Evolutionary conservation across 2,329 filamentous ascomycete genomes (phyloP).

Genomic region (Cladosporium sp.): DNA sequence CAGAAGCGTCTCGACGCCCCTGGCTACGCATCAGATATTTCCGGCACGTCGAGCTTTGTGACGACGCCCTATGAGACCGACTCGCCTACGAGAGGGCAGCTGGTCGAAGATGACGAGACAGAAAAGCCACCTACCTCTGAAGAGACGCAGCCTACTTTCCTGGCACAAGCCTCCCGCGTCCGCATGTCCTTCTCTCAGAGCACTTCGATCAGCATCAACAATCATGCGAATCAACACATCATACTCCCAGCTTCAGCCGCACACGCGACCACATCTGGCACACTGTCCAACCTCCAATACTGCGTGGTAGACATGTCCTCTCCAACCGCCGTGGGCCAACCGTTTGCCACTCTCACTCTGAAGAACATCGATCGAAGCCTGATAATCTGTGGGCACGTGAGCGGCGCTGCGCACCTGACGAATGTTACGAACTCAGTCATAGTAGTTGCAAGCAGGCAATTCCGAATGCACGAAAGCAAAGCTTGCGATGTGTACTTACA

Average conservation of each 20-base stretch:
- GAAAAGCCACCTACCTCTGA: constrained; percentile 31
- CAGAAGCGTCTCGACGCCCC: constrained; percentile 38
- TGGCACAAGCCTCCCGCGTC: constrained; percentile 20
- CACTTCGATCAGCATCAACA: constrained; percentile 57
- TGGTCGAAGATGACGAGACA: constrained; percentile 14
- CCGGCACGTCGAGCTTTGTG: constrained; percentile 39
- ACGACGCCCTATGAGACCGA: constrained; percentile 31
- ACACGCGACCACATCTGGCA: constrained; percentile 68
- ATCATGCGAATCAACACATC: constrained; percentile 68
- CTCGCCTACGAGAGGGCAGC: constrained; percentile 22
- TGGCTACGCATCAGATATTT: constrained; percentile 36
- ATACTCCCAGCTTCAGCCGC: constrained; percentile 69
- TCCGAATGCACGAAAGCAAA: constrained; percentile 83
- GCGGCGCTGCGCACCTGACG: constrained; percentile 80
- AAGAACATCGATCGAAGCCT: constrained; percentile 67
- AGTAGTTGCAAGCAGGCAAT: constrained; percentile 77
- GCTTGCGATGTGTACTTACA: constrained; percentile 80
- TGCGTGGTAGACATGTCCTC: constrained; percentile 80
- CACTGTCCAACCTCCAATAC: constrained; percentile 62
- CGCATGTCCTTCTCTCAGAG: constrained; percentile 52
- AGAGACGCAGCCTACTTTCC: constrained; percentile 53
- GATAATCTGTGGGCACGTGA: constrained; percentile 72
- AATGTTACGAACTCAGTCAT: constrained; percentile 67
- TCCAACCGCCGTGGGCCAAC: constrained; percentile 53
- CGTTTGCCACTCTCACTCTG: constrained; percentile 68